These are phyloP conservation scores for Lentinula sp. DNA, from an alignment of 768 basidiomycete genomes.

Conservation along the genomic window DNA sequence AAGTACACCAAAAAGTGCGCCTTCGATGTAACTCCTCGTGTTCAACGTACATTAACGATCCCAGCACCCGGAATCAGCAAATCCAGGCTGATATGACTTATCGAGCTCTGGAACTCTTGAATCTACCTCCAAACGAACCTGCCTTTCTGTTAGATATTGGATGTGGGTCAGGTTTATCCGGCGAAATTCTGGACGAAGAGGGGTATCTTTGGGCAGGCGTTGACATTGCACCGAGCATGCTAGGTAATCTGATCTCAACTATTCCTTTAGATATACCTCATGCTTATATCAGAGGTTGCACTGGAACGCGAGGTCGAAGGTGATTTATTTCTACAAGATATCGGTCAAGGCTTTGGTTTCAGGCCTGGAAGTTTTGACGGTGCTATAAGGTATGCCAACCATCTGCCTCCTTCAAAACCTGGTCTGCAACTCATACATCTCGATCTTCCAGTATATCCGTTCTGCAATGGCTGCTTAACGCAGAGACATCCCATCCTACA, in stretches of 20 bases:
- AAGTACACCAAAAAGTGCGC: constrained; percentile 95
- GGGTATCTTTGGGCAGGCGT: constrained; percentile 92
- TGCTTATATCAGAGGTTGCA: constrained; percentile 71
- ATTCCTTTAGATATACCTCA: not conserved
- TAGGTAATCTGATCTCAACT: constrained; percentile 49
- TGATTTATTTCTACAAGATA: constrained; percentile 94
- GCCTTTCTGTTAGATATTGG: constrained; percentile 93
- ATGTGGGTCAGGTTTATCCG: constrained; percentile 94
- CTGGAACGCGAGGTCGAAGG: constrained; percentile 94
- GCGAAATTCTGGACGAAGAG: constrained; percentile 93
- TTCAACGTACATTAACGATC: constrained; percentile 13
- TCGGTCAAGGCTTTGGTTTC: constrained; percentile 97
- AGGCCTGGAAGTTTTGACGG: constrained; percentile 97
- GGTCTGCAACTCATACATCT: not conserved
- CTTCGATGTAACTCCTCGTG: not conserved
- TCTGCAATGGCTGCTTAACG: constrained; percentile 97
- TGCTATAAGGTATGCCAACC: constrained; percentile 72
- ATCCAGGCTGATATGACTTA: constrained; percentile 98
- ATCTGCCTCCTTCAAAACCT: not conserved
- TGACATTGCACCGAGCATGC: constrained; percentile 95
- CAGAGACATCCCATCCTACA: constrained; percentile 85
- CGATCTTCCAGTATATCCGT: constrained; percentile 75
- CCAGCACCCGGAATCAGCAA: constrained; percentile 89
- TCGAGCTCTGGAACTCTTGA: constrained; percentile 87
- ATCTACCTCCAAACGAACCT: constrained; percentile 71